Base-by-base conservation (phyloP, 305 asterid species). In the Caryopteris hybrid region DNA sequence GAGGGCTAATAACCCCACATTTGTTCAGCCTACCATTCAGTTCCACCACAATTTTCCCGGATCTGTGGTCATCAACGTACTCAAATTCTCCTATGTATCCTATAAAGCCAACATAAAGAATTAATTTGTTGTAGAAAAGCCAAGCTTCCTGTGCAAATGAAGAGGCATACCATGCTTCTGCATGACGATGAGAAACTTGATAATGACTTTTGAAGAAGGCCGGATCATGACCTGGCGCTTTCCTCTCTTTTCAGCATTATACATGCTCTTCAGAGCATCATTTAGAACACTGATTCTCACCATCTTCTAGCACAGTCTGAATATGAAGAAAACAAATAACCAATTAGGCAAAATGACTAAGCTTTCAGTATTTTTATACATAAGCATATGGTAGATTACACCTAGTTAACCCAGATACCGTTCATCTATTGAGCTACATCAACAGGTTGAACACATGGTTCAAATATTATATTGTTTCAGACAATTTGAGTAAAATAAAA, bases 51-150 rank as follows among this genome's bases (percentile, higher is more conserved):
- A 75, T 64, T 11, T 69, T 75, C 13, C 79, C 74, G 23, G 74
- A 23, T 3, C 74, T 61, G 56, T 74, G 79, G 71, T 68, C 74
- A 62, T 74, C 79, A 8, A 74, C 79, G 45, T 53, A 74, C 71
- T 74, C 79, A 55, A 74, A 74, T 36, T 74, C 79, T 8, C 78
- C 79, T 54, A 74, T 74, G 71, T 74, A 74, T 14, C 74, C 79
- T 74, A 54, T 33, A 29, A 53, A 48, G n/a, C 14, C 13, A 39
- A 39, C n/a, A 23, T 3, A 41, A 42, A 53, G 5, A 21, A 5
- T 0, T 5, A 50, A 9, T 8, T 10, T 38, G 1, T 1, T 1
- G 18, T 10, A 9, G 5, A 59, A 22, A 1, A 6, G 45, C 1
- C 2, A 6, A 11, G 13, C 5, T 7, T 22, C 10, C 21, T 21